Conservation (phyloP, 1,139 yeast genomes). For the Citeromyces hawaiiensis region DNA sequence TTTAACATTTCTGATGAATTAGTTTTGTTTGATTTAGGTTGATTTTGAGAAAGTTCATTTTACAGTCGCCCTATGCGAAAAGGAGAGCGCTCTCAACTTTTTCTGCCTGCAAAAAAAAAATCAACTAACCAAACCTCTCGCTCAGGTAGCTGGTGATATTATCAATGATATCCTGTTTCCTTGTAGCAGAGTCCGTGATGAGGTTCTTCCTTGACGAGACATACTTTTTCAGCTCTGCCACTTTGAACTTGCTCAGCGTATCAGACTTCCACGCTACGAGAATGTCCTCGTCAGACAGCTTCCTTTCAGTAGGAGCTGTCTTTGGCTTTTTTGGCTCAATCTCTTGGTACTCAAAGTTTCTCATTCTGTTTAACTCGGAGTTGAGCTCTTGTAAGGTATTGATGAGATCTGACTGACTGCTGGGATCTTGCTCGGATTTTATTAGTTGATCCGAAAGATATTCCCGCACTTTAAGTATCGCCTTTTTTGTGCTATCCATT, state of each 20-base stretch:
- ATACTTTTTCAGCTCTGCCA: conserved; percentile 26
- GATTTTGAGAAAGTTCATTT: too few relatives aligned
- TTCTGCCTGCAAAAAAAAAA: too few relatives aligned
- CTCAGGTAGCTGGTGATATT: conserved; percentile 21
- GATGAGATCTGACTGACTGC: conserved; percentile 5
- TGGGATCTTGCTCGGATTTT: conserved; percentile 5
- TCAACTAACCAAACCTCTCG: conserved; percentile 2
- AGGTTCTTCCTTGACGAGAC: conserved; percentile 19
- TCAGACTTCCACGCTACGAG: conserved; percentile 26
- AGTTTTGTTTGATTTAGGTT: too few relatives aligned
- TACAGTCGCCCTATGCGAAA: too few relatives aligned
- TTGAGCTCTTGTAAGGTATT: conserved; percentile 8
- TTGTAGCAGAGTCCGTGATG: conserved; percentile 21
- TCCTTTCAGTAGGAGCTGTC: conserved; percentile 11
- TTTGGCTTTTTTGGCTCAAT: conserved; percentile 6
- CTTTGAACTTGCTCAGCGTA: conserved; percentile 22
- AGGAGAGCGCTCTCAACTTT: too few relatives aligned
- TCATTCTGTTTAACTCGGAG: conserved; percentile 11
- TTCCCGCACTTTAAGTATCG: conserved; percentile 15
- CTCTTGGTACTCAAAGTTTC: conserved; percentile 9
- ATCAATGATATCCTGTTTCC: conserved; percentile 28
- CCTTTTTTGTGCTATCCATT: conserved; percentile 20
- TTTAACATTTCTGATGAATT: too few relatives aligned
- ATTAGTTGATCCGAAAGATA: conserved; percentile 7
- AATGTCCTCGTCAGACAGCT: conserved; percentile 21